Conservation (phyloP, 768 basidiomycete species). For the Suillus alpinus region DNA sequence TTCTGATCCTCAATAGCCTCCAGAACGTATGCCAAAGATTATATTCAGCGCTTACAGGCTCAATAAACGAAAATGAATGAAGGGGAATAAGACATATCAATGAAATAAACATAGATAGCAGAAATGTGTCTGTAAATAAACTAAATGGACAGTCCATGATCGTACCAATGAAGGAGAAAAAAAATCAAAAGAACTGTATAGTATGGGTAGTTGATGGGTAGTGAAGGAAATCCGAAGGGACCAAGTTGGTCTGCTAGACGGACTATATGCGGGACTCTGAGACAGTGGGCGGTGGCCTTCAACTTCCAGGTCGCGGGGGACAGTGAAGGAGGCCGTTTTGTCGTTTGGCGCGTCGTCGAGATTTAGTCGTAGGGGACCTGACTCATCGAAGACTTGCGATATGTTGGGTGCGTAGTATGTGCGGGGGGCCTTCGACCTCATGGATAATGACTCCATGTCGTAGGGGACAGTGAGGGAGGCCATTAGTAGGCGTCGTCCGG, state of each 20-base stretch:
- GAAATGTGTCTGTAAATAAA: neutral
- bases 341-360: neutral
- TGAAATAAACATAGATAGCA: neutral
- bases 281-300: neutral
- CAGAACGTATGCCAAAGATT: neutral
- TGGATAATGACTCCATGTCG: no score
- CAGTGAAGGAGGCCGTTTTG: neutral
- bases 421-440: no score
- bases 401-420: no score
- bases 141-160: neutral
- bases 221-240: neutral
- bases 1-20: neutral
- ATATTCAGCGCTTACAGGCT: neutral
- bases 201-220: neutral
- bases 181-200: neutral
- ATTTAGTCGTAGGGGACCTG: neutral
- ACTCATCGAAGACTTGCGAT: neutral
- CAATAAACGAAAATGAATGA: no score
- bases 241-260: neutral
- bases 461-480: neutral
- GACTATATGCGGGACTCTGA: neutral
- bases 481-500: no score
- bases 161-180: neutral
- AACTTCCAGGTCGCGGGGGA: neutral
- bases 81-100: neutral